Evolutionary conservation across 2,329 filamentous ascomycete species (phyloP).

Genomic region (Arthrobotrys musiformis): DNA sequence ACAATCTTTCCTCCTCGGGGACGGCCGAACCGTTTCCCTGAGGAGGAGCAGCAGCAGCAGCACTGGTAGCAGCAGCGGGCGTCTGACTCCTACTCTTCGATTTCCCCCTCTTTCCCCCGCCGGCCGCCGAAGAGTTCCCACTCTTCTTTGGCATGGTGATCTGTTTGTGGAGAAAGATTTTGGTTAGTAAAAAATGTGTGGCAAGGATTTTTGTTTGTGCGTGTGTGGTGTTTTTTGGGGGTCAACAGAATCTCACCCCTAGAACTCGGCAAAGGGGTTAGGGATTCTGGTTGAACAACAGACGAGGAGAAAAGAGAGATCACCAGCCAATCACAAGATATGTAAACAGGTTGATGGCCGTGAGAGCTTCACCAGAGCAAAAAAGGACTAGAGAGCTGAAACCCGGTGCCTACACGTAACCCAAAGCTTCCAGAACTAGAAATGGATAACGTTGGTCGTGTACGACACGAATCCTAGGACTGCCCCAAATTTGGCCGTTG

Average conservation of each 20-base stretch:
- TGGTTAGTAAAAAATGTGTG: constrained; percentile 52
- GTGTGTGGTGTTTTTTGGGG: constrained; percentile 47
- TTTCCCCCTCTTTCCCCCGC: constrained; percentile 24
- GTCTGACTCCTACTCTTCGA: constrained; percentile 36
- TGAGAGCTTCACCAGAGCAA: constrained; percentile 25
- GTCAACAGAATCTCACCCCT: constrained; percentile 54
- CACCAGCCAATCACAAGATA: constrained; percentile 46
- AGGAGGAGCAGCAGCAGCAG: background rate
- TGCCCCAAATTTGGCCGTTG: constrained; percentile 24
- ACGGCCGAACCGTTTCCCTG: constrained; percentile 17
- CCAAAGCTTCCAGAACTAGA: constrained; percentile 13
- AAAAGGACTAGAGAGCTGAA: constrained; percentile 3
- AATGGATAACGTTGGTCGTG: constrained; percentile 48
- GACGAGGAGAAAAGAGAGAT: constrained; percentile 23
- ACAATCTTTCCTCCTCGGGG: constrained; percentile 11
- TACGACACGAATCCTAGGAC: constrained; percentile 47
- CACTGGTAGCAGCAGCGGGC: constrained; percentile 19
- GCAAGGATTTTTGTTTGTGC: constrained; percentile 51
- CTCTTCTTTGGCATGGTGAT: constrained; percentile 54
- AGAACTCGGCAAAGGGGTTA: constrained; percentile 55
- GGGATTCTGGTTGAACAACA: constrained; percentile 31
- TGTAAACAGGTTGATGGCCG: constrained; percentile 40
- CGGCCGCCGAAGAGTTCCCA: constrained; percentile 47
- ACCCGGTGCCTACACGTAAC: constrained; percentile 6
- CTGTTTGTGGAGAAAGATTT: constrained; percentile 26